Conservation (phyloP, 2,329 filamentous ascomycete species). For the Ophiostoma populinum region DNA sequence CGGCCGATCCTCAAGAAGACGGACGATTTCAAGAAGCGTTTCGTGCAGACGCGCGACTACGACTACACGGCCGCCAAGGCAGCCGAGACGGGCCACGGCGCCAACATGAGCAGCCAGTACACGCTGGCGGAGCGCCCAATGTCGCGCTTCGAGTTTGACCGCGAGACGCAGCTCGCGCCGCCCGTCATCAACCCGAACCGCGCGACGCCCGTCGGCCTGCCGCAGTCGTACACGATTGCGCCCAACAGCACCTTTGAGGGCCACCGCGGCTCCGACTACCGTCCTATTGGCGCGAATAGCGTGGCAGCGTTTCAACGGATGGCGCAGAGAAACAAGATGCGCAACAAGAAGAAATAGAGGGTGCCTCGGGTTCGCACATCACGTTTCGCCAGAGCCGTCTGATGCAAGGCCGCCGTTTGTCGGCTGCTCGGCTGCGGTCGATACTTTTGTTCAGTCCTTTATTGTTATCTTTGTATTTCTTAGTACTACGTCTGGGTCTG, state of each 20-base stretch:
- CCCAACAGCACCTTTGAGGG: slow-evolving; percentile 44
- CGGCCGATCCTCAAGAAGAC: slow-evolving; percentile 84
- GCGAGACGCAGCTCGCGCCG: slow-evolving; percentile 41
- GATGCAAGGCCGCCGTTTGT: not conserved
- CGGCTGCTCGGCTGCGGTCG: not conserved
- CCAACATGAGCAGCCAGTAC: slow-evolving; percentile 22
- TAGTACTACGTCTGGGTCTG: no score
- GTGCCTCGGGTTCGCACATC: no score
- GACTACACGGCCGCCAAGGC: slow-evolving; percentile 40
- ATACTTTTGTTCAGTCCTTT: not conserved
- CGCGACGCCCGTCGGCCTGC: slow-evolving; percentile 36
- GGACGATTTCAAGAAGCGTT: slow-evolving; percentile 83
- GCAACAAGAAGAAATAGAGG: slow-evolving; percentile 12
- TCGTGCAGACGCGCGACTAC: slow-evolving; percentile 44
- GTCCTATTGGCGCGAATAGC: slow-evolving; percentile 44
- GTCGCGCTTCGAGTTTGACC: slow-evolving; percentile 29
- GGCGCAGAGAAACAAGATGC: slow-evolving; percentile 39
- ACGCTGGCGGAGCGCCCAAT: slow-evolving; percentile 31
- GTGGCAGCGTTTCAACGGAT: slow-evolving; percentile 49
- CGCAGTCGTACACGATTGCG: slow-evolving; percentile 40
- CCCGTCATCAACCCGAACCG: slow-evolving; percentile 33
- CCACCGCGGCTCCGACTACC: slow-evolving; percentile 30
- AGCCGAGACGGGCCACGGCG: slow-evolving; percentile 20
- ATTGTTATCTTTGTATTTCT: not conserved
- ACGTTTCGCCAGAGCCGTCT: no score